Percentiles rank a stretch among this genome's conserved stretches.
Conservation (phyloP, 2,329 filamentous ascomycete genomes). For the Fusarium fracticaudum region DNA sequence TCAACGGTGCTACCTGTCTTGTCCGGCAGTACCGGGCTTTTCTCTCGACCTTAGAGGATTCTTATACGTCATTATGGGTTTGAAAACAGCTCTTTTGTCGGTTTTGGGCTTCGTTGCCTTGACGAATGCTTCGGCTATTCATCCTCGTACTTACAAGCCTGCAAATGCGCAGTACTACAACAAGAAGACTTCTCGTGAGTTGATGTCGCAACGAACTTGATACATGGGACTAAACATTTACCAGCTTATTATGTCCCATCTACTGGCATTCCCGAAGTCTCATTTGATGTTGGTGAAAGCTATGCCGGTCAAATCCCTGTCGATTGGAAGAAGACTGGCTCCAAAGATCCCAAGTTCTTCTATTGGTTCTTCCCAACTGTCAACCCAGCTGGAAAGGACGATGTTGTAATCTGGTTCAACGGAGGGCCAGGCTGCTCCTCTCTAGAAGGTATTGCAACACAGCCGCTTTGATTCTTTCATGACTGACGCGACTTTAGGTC, state of each 20-base stretch:
- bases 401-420: slow-evolving; percentile 37
- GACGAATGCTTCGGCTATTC: neutral
- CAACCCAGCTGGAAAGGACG: slow-evolving; percentile 36
- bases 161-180: slow-evolving; percentile 12
- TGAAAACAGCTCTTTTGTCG: neutral
- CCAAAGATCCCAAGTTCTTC: slow-evolving; percentile 31
- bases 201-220: fast-evolving
- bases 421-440: slow-evolving; percentile 28
- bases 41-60: neutral
- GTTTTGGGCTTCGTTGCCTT: neutral
- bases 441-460: neutral
- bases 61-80: neutral
- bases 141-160: neutral
- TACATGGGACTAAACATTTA: fast-evolving
- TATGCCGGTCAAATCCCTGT: slow-evolving; percentile 17
- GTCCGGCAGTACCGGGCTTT: fast-evolving
- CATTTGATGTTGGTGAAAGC: slow-evolving; percentile 13
- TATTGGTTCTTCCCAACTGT: slow-evolving; percentile 39
- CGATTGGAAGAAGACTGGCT: slow-evolving; percentile 12
- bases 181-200: slow-evolving; percentile 7
- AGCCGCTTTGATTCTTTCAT: fast-evolving
- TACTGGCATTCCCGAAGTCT: neutral
- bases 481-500: neutral
- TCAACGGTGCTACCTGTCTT: too few relatives aligned
- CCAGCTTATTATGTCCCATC: slow-evolving; percentile 2